phyloP scores from a whole-genome alignment of 169 alveolate genomes.

The Plasmodium gallinaceum region DNA sequence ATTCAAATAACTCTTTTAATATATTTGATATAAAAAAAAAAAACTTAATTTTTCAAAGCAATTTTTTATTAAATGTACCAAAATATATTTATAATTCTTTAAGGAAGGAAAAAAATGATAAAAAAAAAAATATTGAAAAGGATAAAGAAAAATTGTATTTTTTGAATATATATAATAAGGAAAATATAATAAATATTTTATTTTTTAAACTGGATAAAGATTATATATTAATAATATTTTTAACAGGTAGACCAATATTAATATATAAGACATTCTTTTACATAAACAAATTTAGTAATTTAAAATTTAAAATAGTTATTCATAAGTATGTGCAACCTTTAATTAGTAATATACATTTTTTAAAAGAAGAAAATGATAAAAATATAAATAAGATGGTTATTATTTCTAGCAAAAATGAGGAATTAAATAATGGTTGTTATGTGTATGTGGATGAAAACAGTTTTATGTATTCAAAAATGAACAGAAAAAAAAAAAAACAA shows the following conservation, averaged over 20 bases:
- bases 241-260: constrained; percentile 64
- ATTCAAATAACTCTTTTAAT: neutral
- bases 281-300: neutral
- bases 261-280: constrained; percentile 28
- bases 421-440: constrained; percentile 17
- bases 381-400: neutral
- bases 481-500: neutral
- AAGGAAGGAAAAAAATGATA: neutral
- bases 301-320: constrained; percentile 36
- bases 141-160: neutral
- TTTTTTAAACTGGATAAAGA: constrained; percentile 32
- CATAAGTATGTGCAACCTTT: constrained; percentile 35
- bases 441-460: constrained; percentile 1
- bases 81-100: constrained; percentile 22
- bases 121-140: neutral
- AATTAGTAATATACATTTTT: constrained; percentile 29
- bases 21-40: constrained; percentile 19
- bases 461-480: neutral
- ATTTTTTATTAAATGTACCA: constrained; percentile 17
- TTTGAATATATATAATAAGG: constrained; percentile 14
- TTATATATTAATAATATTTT: constrained; percentile 39
- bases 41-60: constrained; percentile 22
- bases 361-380: neutral
- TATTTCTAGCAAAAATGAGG: neutral
- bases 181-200: constrained; percentile 36